phyloP scores from a whole-genome alignment of 345 rosid species.

The Erodium maritimum region DNA sequence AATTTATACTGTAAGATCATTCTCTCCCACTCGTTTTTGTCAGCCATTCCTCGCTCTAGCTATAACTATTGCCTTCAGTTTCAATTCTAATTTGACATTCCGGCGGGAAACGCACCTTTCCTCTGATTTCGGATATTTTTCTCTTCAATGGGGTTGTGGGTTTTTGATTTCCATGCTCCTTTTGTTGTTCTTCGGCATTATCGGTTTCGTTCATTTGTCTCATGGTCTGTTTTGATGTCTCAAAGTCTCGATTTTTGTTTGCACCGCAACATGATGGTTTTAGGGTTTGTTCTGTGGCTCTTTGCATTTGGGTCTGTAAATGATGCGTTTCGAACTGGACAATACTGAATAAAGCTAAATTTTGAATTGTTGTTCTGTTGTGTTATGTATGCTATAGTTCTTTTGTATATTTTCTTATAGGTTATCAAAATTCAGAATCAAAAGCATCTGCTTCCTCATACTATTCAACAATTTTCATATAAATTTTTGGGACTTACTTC shows the following conservation, averaged over 20 bases:
- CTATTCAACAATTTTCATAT: not conserved
- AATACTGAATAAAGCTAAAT: not conserved
- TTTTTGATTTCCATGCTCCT: not conserved
- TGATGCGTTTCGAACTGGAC: not conserved
- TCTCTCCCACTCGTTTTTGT: not conserved
- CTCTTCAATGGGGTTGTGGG: not conserved
- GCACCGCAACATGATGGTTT: not conserved
- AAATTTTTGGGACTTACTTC: not conserved
- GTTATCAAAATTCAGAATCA: too few species aligned
- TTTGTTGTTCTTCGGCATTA: not conserved
- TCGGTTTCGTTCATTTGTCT: not conserved
- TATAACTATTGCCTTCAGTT: not conserved
- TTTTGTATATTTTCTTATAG: too few species aligned
- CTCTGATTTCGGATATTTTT: not conserved
- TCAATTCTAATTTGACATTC: not conserved
- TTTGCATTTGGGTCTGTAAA: not conserved
- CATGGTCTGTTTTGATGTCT: not conserved
- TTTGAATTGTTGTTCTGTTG: not conserved
- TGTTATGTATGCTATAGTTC: too few species aligned
- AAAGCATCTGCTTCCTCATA: too few species aligned
- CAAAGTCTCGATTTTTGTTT: not conserved
- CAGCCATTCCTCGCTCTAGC: not conserved
- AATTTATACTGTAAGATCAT: not conserved
- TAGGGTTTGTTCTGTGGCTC: not conserved
- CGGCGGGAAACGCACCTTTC: not conserved